Evolutionary conservation across 768 basidiomycete species (phyloP).

Genomic region (Astraeus odoratus): DNA sequence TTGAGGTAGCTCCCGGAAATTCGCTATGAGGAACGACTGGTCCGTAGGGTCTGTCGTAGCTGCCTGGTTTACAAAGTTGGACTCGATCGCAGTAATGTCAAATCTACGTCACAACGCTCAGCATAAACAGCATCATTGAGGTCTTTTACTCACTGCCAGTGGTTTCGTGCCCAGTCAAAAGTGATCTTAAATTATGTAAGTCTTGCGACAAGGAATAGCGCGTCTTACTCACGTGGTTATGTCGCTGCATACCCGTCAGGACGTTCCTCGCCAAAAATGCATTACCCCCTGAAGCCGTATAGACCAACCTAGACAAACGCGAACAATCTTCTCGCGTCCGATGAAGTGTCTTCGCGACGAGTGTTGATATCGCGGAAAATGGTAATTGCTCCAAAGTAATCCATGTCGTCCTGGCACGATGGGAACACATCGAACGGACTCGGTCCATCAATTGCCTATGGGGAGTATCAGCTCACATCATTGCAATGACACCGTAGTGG

Average conservation of each 20-base stretch:
- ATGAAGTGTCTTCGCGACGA: conserved; percentile 61
- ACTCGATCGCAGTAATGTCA: conserved; percentile 51
- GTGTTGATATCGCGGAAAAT: conserved; percentile 46
- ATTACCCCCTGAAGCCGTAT: conserved; percentile 56
- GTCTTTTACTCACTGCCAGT: conserved; percentile 52
- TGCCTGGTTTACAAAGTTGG: conserved; percentile 44
- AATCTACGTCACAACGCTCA: conserved; percentile 32
- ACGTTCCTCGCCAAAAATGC: conserved; percentile 64
- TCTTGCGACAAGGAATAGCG: not conserved
- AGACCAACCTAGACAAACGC: conserved; percentile 49
- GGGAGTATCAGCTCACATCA: no score
- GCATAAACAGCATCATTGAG: not conserved
- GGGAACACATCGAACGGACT: conserved; percentile 51
- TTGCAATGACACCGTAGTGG: not conserved
- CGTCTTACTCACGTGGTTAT: conserved; percentile 43
- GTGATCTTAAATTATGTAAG: conserved; percentile 38
- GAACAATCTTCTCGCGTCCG: conserved; percentile 49
- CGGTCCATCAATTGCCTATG: conserved; percentile 38
- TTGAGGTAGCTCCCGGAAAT: conserved; percentile 52
- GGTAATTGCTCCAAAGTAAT: conserved; percentile 56
- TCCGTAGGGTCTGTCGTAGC: conserved; percentile 53
- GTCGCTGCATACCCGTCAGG: conserved; percentile 55
- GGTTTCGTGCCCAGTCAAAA: conserved; percentile 58
- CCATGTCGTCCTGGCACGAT: conserved; percentile 56
- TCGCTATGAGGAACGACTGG: conserved; percentile 51